Base-by-base conservation (phyloP, 2,329 filamentous ascomycete genomes). In the Sporothrix luriei region DNA sequence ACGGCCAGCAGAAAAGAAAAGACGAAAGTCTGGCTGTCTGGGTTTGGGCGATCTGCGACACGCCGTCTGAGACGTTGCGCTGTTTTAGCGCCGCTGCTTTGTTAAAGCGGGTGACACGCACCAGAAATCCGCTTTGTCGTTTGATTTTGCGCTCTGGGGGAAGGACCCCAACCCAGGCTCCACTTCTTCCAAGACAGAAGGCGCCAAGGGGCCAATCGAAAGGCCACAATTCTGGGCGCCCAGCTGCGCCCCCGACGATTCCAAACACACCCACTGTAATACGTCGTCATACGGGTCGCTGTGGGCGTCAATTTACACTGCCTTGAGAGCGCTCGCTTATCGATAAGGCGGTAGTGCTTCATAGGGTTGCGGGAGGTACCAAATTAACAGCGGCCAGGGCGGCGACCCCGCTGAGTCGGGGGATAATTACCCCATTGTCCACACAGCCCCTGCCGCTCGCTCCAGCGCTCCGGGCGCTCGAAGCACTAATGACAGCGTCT, bases 61-160 rank as follows among this genome's bases (percentile, higher is more conserved):
- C 70, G 72, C 68, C 55, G 68, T 75, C 77, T 75, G 77, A 79
- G 77, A 78, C 77, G 74, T 71, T 72, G 73, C 74, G 68, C 72
- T 76, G 78, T 79, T 80, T 79, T 79, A 78, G 77, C 74, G 76
- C 72, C 72, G 46, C 68, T 61, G 66, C 72, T 71, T 75, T 54
- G 74, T 76, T 78, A 75, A 78, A 78, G 77, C 72, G 51, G 64
- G 21, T 49, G 46, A 40, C 64, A 61, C 40, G 29, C 43, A 38
- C 40, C 62, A 51, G 26, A 16, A 62, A 26, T 4, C 38, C 38
- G 38, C 40, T n/a, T 33, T 4, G 16, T 3, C 38, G 38, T 46
- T 43, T 16, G 40, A 43, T 5, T 62, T 19, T 33, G n/a, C 9
- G 2, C 24, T 24, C 14, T 33, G 33, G 49, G 61, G 61, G 40